Evolutionary conservation across 2,329 filamentous ascomycete genomes (phyloP).

Genomic region (Ambrosiella cleistominuta): DNA sequence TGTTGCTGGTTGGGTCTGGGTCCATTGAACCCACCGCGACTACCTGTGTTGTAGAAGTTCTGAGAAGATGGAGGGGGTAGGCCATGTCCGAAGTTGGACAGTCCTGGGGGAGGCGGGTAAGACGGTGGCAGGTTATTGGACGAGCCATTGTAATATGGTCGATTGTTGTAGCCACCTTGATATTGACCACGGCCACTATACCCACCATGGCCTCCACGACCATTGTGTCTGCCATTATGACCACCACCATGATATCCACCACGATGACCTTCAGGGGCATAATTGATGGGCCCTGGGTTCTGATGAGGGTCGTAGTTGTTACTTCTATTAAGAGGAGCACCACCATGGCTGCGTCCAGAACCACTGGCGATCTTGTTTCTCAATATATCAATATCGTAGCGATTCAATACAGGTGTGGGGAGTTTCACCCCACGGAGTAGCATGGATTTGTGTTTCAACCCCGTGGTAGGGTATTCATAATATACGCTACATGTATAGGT

Average conservation of each 20-base stretch:
- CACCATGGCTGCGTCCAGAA: constrained; percentile 52
- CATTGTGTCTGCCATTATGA: background rate
- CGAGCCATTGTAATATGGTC: background rate
- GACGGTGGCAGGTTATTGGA: constrained; percentile 17
- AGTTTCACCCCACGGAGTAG: constrained; percentile 69
- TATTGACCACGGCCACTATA: constrained; percentile 1
- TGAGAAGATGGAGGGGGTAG: constrained; percentile 22
- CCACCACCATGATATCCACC: constrained; percentile 9
- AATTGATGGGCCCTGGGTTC: constrained; percentile 12
- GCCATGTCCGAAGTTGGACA: constrained; percentile 25
- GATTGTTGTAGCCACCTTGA: constrained; percentile 14
- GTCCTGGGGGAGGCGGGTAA: constrained; percentile 29
- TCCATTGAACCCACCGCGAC: constrained; percentile 10
- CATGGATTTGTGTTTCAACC: constrained; percentile 78
- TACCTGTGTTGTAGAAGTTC: constrained; percentile 10
- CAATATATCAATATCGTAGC: constrained; percentile 57
- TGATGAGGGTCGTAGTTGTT: constrained; percentile 16
- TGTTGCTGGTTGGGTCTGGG: background rate
- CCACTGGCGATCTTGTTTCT: constrained; percentile 42
- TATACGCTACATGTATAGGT: constrained; percentile 42
- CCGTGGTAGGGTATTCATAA: constrained; percentile 63
- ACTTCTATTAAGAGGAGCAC: constrained; percentile 32
- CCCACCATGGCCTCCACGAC: background rate
- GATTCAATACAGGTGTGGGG: constrained; percentile 52
- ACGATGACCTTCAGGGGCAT: constrained; percentile 26